These are phyloP conservation scores for Paramecium bursaria DNA, from an alignment of 73 alveolate genomes.

Conservation along the genomic window DNA sequence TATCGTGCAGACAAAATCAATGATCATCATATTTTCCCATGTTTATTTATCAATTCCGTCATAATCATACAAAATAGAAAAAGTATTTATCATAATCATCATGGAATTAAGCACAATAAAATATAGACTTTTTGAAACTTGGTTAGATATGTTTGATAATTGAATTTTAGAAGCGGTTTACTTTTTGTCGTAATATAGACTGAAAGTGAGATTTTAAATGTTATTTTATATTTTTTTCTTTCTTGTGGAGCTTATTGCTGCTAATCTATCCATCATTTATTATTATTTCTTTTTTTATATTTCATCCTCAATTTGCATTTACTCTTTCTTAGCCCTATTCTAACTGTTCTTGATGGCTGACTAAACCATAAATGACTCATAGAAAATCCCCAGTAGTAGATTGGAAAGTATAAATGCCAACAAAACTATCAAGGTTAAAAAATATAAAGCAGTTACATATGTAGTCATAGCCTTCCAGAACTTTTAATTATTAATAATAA, in stretches of 20 bases:
- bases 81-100: background rate
- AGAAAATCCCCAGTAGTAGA: constrained; percentile 11
- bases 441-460: constrained; percentile 48
- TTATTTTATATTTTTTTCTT: background rate
- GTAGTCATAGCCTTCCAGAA: constrained; percentile 65
- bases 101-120: background rate
- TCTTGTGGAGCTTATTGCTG: background rate
- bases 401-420: constrained; percentile 29
- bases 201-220: background rate
- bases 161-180: background rate
- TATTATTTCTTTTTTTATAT: background rate
- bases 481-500: background rate
- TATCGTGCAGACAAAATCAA: constrained; percentile 23
- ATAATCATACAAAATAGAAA: background rate
- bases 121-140: background rate
- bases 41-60: background rate
- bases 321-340: background rate
- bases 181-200: background rate
- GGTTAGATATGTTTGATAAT: background rate
- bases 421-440: constrained; percentile 21
- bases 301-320: constrained; percentile 8
- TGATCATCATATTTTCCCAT: background rate
- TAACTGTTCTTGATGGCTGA: background rate
- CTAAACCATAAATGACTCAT: constrained; percentile 54
- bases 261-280: background rate